Evolutionary conservation across 202 grass and related monocot species (phyloP), one percentile per base, ranked within the genome.

Genomic region (Cymbopogon flexuosus): DNA sequence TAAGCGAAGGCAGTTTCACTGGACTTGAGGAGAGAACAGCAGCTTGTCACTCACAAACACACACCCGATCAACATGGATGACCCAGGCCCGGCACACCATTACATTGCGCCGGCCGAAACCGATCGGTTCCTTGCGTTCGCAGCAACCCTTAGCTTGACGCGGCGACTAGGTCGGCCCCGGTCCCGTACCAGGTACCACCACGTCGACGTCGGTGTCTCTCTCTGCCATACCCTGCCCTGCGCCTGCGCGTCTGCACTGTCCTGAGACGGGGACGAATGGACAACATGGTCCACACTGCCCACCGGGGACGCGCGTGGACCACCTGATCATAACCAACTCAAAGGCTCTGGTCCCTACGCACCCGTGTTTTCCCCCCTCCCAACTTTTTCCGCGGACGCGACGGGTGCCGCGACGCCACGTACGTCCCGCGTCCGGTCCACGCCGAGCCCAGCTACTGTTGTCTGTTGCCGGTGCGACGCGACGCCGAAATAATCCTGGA

Each of bases 311-410:
- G 64, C 63, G 3, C 62, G 56, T 74, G 86, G 86, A 88, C 86
- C 86, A 88, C 86, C 86, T 88, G 81, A 88, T 88, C 81, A 68
- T 84, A 88, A 88, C 81, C 76, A 80, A 84, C 76, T 84, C 75
- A 40, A 75, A 84, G 62, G 69, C 40, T 41, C 5, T 73, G 79
- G 79, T 73, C 69, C 79, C 78, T 14, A 3, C 40, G 52, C 33
- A 12, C 43, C 42, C 2, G 51, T 24, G 34, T 14, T 51, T 68
- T 67, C 6, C 52, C n/a, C 18, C 4, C 4, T 6, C 46, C 15
- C 16, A 5, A 10, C 52, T 18, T 57, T 22, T 57, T 1, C 19
- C n/a, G 13, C 58, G 58, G 43, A 54, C 60, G 58, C 68, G 42
- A 73, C 40, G 41, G 58, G 79, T 64, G 68, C 41, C 65, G 65